These are phyloP conservation scores for Phlegmacium glaucopus DNA, from an alignment of 768 basidiomycete genomes.

Conservation along the genomic window DNA sequence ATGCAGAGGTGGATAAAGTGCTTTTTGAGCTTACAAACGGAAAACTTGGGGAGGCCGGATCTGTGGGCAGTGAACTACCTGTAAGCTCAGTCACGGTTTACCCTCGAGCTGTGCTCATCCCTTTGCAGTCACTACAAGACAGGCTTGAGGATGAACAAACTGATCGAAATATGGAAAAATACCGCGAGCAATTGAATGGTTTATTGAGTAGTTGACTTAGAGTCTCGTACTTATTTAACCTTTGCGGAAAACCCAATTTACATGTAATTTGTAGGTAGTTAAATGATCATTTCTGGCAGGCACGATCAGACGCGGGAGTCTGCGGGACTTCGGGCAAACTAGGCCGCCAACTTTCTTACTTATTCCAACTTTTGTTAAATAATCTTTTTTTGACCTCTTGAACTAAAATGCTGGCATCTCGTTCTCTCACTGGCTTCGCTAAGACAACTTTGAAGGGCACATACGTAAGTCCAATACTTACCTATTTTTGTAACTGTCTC, in stretches of 20 bases:
- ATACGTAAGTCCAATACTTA: constrained; percentile 37
- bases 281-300: no score
- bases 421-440: constrained; percentile 53
- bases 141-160: constrained; percentile 75
- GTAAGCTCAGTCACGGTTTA: constrained; percentile 42
- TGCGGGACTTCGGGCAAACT: no score
- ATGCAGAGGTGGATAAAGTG: constrained; percentile 96
- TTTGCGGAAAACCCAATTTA: no score
- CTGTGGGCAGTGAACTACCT: constrained; percentile 68
- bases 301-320: no score
- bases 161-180: constrained; percentile 86
- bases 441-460: constrained; percentile 46
- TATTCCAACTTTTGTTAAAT: constrained; percentile 15
- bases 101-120: constrained; percentile 3
- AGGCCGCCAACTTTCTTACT: no score
- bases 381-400: constrained; percentile 14
- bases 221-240: no score
- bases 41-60: constrained; percentile 84
- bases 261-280: no score
- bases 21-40: constrained; percentile 94
- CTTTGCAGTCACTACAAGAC: constrained; percentile 52
- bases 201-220: constrained; percentile 68
- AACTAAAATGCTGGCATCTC: constrained; percentile 55
- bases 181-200: constrained; percentile 86
- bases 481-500: constrained; percentile 9